A percentile compares a stretch with the other conserved stretches of the same genome.
phyloP scores from a whole-genome alignment of 2,329 filamentous ascomycete species.

The Neopestalotiopsis rosae region DNA sequence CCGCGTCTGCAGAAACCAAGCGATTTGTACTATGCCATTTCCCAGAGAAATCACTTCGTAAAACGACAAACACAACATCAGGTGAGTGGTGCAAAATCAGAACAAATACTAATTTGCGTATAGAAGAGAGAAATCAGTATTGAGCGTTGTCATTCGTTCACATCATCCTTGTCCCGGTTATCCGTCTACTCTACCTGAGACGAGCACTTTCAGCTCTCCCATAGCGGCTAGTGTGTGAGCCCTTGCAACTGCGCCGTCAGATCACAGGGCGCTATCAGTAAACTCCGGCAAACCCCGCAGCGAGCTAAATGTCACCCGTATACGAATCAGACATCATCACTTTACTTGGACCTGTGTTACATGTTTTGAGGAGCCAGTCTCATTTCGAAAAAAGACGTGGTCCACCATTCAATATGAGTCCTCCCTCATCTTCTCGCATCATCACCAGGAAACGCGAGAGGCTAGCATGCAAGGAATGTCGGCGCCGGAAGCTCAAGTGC shows the following conservation, averaged over 20 bases:
- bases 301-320: background rate
- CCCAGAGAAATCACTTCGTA: background rate
- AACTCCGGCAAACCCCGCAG: background rate
- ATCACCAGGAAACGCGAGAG: slow-evolving; percentile 16
- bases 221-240: no score
- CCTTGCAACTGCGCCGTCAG: background rate
- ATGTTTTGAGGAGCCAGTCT: background rate
- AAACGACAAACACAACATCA: background rate
- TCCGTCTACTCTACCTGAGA: no score
- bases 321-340: background rate
- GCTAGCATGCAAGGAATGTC: slow-evolving; percentile 15
- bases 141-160: no score
- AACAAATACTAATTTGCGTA: background rate
- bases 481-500: slow-evolving; percentile 12
- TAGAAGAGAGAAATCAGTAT: background rate
- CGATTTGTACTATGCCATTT: background rate
- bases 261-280: background rate
- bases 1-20: background rate
- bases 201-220: no score
- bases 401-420: background rate
- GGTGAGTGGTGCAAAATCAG: background rate
- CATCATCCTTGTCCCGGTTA: no score
- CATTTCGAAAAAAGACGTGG: no score
- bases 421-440: background rate
- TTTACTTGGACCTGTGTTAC: background rate